Percentiles rank a stretch among this genome's conserved stretches.
Conservation (phyloP, 768 basidiomycete species). For the Lactarius tabidus region DNA sequence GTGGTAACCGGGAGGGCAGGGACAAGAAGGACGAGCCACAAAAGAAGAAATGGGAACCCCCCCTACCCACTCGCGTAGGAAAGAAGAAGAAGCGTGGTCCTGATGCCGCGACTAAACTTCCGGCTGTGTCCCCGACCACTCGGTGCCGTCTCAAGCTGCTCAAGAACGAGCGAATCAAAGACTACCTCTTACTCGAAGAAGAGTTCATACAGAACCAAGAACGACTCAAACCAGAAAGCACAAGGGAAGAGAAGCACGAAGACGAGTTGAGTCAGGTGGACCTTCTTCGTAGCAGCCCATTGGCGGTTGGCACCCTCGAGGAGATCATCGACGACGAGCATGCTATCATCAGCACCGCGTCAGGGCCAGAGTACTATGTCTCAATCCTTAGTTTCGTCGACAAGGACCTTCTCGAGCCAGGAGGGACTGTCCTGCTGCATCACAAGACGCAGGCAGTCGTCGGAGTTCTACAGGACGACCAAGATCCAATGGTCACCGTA, state of each 20-base stretch:
- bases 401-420: slow-evolving; percentile 96
- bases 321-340: slow-evolving; percentile 98
- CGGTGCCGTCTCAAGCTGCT: slow-evolving; percentile 92
- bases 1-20: slow-evolving; percentile 30
- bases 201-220: slow-evolving; percentile 94
- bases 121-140: slow-evolving; percentile 89
- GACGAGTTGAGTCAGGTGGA: slow-evolving; percentile 93
- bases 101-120: slow-evolving; percentile 84
- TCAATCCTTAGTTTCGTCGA: slow-evolving; percentile 97
- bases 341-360: slow-evolving; percentile 94
- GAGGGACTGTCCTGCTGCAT: slow-evolving; percentile 90
- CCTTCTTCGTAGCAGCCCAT: slow-evolving; percentile 89
- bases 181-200: slow-evolving; percentile 93
- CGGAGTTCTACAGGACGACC: slow-evolving; percentile 92
- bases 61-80: slow-evolving; percentile 92
- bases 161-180: slow-evolving; percentile 97
- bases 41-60: slow-evolving; percentile 98
- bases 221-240: slow-evolving; percentile 79
- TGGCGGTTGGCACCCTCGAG: slow-evolving; percentile 98
- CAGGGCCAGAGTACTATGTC: slow-evolving; percentile 95
- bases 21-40: slow-evolving; percentile 48
- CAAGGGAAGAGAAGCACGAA: slow-evolving; percentile 91
- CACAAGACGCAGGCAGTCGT: slow-evolving; percentile 95
- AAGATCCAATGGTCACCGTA: slow-evolving; percentile 93
- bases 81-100: slow-evolving; percentile 97